Evolutionary conservation across 2,329 filamentous ascomycete species (phyloP), one percentile per base, ranked within the genome.

Genomic region (Helminthosporium solani): DNA sequence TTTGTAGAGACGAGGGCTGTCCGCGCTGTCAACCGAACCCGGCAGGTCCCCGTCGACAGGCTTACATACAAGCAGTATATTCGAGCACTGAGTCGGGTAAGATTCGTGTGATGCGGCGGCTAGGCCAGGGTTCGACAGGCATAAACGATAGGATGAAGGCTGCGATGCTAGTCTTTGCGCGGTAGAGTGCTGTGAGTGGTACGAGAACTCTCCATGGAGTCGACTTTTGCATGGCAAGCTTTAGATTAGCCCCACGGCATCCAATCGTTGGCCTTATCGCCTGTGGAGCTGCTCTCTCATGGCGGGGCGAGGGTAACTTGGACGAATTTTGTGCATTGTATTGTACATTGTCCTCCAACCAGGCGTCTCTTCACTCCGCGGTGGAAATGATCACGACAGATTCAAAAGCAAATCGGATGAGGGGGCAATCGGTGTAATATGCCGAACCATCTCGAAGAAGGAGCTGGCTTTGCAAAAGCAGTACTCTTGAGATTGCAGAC

Each of bases 201-300:
- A 25, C 23, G 23, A 25, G 23, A 25, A 25, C 9, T 25, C 54
- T 54, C 40, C 53, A 43, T 56, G 52, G 54, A 55, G 60, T 59
- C 56, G 58, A 57, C 52, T 57, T 60, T 58, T 63, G 66, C 64
- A 66, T 57, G 60, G 64, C 60, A 69, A 69, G 66, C 63, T 67
- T 68, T 66, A 54, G 47, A 55, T 64, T 63, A 56, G 52, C 23
- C 23, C 23, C 28, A 31, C 3, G 7, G 30, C 39, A 34, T 44
- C 66, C 66, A 68, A 68, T 70, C 31, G 53, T 35, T 48, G 41
- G 46, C 52, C 42, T 41, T 40, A 61, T 45, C 44, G 11, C 15
- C 38, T 36, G 47, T 57, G 50, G 46, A 60, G 61, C 23, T 9
- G 9, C 6, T 9, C 23, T 25, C 23, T 25, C 23, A 9, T 25